Conservation (phyloP, 352 stramenopile genomes). For the Phytophthora melonis region DNA sequence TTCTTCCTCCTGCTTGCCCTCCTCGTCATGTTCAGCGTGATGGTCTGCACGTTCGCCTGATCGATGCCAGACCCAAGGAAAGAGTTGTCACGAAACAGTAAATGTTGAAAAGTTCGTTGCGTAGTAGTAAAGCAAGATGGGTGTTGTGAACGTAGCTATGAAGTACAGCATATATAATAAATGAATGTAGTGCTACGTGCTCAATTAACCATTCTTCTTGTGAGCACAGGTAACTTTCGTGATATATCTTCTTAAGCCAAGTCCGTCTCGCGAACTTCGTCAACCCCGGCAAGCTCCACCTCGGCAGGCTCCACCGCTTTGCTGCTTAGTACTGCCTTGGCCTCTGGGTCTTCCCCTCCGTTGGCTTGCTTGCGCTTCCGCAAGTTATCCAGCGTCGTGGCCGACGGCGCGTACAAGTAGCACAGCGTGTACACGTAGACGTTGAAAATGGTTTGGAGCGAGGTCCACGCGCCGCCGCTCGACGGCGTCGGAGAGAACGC, state of each 20-base stretch:
- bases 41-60: background rate
- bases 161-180: no score
- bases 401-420: conserved; percentile 64
- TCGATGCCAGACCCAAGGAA: background rate
- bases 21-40: background rate
- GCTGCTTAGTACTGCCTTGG: conserved; percentile 16
- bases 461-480: conserved; percentile 62
- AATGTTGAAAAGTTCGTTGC: background rate
- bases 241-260: conserved; percentile 7
- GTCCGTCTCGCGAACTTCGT: conserved; percentile 24
- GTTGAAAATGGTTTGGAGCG: conserved; percentile 64
- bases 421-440: conserved; percentile 65
- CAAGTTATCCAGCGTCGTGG: conserved; percentile 38
- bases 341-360: conserved; percentile 14
- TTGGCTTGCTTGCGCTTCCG: conserved; percentile 29
- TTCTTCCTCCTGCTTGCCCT: conserved; percentile 8
- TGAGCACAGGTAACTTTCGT: background rate
- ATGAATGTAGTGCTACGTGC: no score
- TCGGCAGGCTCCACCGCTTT: conserved; percentile 11
- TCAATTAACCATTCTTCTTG: no score
- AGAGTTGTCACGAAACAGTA: background rate
- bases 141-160: background rate
- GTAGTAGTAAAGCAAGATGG: background rate
- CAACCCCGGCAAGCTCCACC: conserved; percentile 19
- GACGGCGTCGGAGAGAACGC: conserved; percentile 56